Base-by-base conservation (phyloP, 768 basidiomycete genomes). In the Trametes sanguinea region DNA sequence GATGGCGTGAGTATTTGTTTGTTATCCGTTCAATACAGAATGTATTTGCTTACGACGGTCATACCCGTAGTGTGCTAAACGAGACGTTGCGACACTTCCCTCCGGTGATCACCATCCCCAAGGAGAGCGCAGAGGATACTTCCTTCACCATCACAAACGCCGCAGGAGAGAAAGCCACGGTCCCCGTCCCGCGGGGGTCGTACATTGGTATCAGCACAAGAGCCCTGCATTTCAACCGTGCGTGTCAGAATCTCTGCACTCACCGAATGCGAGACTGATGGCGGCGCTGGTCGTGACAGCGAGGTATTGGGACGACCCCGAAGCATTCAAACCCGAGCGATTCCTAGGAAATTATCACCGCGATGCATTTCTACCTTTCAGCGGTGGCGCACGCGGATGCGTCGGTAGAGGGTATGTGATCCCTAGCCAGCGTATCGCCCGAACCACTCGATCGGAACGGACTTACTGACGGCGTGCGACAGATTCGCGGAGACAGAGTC, bases 321-420 rank as follows among this genome's bases (percentile, higher is more conserved):
- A 70, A 27, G 65, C 60, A 11, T 79, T 78, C 68, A 73, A 70
- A 22, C 78, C 77, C 0, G 74, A 76, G 30, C 76, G 83, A 6
- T 85, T 84, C 73, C 69, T 84, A n/a, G 76, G 75, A 39, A 79
- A 84, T 50, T 85, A 81, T 78, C 77, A 80, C 22, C 75, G 77
- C 39, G 83, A 85, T 65, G 85, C 84, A 0, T 85, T 83, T 66
- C 42, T 82, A 30, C 82, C 83, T 3, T 85, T 84, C 67, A 82
- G 79, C 56, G 74, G 69, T 47, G 82, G 81, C 74, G 55, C 76
- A n/a, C 75, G 81, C 7, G 76, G 76, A 33, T 83, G 81, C 68
- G 66, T 82, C 27, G 81, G 81, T 44, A 72, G 79, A 58, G 77
- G 76, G 80, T 74, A n/a, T 43, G 42, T 43, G 42, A 11, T n/a